Evolutionary conservation across 1,284 basidiomycete genomes (phyloP), one percentile per base, ranked within the genome.

Genomic region (Irpex rosettiformis): DNA sequence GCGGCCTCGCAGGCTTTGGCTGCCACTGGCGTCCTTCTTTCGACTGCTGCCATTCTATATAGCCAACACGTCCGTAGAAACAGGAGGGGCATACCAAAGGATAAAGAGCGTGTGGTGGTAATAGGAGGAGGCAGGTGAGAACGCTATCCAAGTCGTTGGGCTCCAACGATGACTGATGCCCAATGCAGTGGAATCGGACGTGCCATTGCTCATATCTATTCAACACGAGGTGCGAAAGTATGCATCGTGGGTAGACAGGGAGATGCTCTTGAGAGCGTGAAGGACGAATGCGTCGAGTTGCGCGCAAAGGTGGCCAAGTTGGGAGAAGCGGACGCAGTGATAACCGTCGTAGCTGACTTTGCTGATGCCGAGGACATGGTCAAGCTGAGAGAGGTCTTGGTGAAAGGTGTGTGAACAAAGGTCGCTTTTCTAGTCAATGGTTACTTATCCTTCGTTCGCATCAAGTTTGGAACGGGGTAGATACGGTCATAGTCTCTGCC

Each of bases 401-500:
- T 83, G 58, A 72, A 76, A 64, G 79, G 92, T 91, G 60, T 58
- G 82, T 73, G 54, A n/a, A 29, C 43, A 24, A 24, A 24, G 7
- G 13, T 8, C 48, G 6, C 48, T 2, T 47, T 11, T 51, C 25
- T 28, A 11, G 13, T 51, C 5, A 16, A n/a, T 5, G 22, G 3
- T 6, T 25, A 40, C 27, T 48, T 24, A 28, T 10, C 8, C 22
- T 16, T 13, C 18, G 25, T 22, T 3, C 37, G 6, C 21, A 45
- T 45, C 43, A 58, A 94, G 93, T 78, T 59, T 93, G 93, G 89
- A 76, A 74, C 3, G 91, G 93, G 11, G 65, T 96, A 2, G 94
- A 97, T 69, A 97, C 94, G 0, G 69, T 96, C 3, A 77, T 94
- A 49, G 84, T 97, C 56, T 83, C 86, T 56, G 94, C 94, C 5